Base-by-base conservation (phyloP, 139 green algal genomes). In the Haematococcus lacustris region DNA sequence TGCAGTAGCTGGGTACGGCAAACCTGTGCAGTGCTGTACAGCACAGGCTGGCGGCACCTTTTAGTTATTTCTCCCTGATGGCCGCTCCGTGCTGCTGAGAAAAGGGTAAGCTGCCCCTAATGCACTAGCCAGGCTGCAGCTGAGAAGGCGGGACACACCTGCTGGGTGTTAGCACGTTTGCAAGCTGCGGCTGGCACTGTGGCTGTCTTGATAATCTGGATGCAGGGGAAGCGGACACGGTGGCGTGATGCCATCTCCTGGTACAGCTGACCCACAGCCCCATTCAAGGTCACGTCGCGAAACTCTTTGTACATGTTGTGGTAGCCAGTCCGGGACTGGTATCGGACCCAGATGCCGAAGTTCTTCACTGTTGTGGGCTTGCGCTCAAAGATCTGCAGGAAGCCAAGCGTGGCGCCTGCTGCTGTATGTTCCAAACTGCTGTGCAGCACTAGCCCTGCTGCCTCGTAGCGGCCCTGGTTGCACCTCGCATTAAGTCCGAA, bases 261-360 rank as follows among this genome's bases (percentile, higher is more conserved):
- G 89, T 97, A 98, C 86, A 98, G 87, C 84, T 96, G 91, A 73
- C 92, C 86, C 30, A 99, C 90, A 23, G 93, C 91, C 50, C 92
- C 93, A 79, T 99, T 99, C 38, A 99, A 88, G 47, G 94, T 99
- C n/a, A 86, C 83, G 82, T 99, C 93, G 51, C 96, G 87, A 91
- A 98, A 99, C 92, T 99, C 95, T 86, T 98, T 98, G 92, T 97
- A 97, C 85, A 92, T 91, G 90, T 97, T 98, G 89, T 97, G 90
- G 66, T 90, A 90, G 43, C 95, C 95, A 33, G 93, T 98, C 53
- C 96, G 90, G 2, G 90, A 97, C 83, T 96, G 87, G 87, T 97
- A 98, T 51, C 96, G 93, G 60, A 99, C 86, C 96, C 96, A 99
- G 69, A 99, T 89, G 78, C 94, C 96, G 84, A 91, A 99, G 91